Percentiles rank a stretch among this genome's conserved stretches.
Conservation (phyloP, 768 basidiomycete species). For the Gelatoporia subvermispora region DNA sequence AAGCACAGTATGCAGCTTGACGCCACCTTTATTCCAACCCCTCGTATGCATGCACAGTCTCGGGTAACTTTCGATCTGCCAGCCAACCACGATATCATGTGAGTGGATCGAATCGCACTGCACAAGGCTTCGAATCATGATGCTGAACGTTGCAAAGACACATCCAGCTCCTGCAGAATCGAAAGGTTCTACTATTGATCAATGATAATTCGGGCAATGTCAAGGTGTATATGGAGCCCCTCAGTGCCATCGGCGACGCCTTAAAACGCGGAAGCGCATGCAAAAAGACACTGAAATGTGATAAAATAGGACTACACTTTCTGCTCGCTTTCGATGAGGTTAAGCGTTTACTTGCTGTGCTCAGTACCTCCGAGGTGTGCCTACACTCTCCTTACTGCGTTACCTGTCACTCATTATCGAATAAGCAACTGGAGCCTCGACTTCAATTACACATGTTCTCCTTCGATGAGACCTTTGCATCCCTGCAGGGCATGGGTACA, state of each 20-base stretch:
- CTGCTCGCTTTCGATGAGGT: slow-evolving; percentile 50
- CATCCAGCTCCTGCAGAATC: slow-evolving; percentile 35
- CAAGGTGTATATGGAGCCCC: slow-evolving; percentile 34
- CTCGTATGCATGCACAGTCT: slow-evolving; percentile 17
- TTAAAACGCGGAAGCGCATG: slow-evolving; percentile 13
- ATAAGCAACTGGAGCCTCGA: slow-evolving; percentile 4
- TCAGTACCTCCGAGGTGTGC: slow-evolving; percentile 32
- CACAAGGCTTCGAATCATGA: not conserved
- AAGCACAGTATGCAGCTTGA: slow-evolving; percentile 32
- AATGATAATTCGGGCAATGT: slow-evolving; percentile 31
- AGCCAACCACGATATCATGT: slow-evolving; percentile 29
- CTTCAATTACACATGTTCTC: slow-evolving; percentile 40
- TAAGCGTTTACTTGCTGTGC: slow-evolving; percentile 43
- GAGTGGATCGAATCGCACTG: slow-evolving; percentile 11
- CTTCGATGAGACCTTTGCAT: slow-evolving; percentile 39
- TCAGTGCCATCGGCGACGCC: slow-evolving; percentile 27
- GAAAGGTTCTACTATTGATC: slow-evolving; percentile 39
- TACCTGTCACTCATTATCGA: not conserved
- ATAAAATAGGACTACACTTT: slow-evolving; percentile 42
- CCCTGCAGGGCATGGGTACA: slow-evolving; percentile 38
- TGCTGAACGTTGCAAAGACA: slow-evolving; percentile 18
- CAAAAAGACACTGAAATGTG: slow-evolving; percentile 33
- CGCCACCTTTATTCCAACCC: slow-evolving; percentile 28
- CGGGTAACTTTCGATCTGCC: slow-evolving; percentile 23
- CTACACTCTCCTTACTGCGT: not conserved